These are phyloP conservation scores for Rhodotorula sp. DNA, from an alignment of 1,284 basidiomycete genomes.

Conservation along the genomic window DNA sequence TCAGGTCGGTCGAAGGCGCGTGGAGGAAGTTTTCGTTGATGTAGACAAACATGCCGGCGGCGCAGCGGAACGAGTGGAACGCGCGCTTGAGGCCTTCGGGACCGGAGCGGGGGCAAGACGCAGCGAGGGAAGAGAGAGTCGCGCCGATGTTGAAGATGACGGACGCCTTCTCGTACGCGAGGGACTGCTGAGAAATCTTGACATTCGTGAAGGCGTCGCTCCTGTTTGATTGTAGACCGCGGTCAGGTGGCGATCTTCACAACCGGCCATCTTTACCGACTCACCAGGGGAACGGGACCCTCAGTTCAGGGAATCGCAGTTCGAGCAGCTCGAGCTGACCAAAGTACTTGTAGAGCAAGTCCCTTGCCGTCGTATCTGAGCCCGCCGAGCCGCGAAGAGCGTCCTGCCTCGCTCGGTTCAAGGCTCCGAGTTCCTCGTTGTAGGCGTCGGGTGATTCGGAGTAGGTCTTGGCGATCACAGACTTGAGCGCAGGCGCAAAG, in stretches of 20 bases:
- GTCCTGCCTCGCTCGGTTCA: constrained; percentile 90
- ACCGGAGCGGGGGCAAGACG: constrained; percentile 75
- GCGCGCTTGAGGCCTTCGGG: constrained; percentile 94
- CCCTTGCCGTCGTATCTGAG: constrained; percentile 84
- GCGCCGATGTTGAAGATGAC: constrained; percentile 95
- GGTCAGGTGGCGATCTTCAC: neutral
- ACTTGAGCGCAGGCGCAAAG: constrained; percentile 83
- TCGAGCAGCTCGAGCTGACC: constrained; percentile 97
- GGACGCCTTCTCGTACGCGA: constrained; percentile 98
- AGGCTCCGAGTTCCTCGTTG: constrained; percentile 72
- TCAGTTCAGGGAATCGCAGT: constrained; percentile 91
- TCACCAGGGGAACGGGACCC: constrained; percentile 87
- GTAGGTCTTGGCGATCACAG: constrained; percentile 85
- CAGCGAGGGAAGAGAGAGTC: constrained; percentile 86
- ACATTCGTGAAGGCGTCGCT: constrained; percentile 86
- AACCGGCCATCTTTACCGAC: constrained; percentile 24
- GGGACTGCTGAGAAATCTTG: constrained; percentile 93
- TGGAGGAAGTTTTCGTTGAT: constrained; percentile 99
- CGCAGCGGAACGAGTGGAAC: constrained; percentile 88
- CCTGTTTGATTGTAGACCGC: constrained; percentile 49
- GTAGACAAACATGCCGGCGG: constrained; percentile 95
- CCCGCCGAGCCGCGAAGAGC: constrained; percentile 88
- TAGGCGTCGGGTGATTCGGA: constrained; percentile 90
- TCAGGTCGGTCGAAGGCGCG: constrained; percentile 95
- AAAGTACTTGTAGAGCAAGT: constrained; percentile 98